Evolutionary conservation across 1,284 basidiomycete genomes (phyloP), one percentile per base, ranked within the genome.

Genomic region (Sparassis latifolia): DNA sequence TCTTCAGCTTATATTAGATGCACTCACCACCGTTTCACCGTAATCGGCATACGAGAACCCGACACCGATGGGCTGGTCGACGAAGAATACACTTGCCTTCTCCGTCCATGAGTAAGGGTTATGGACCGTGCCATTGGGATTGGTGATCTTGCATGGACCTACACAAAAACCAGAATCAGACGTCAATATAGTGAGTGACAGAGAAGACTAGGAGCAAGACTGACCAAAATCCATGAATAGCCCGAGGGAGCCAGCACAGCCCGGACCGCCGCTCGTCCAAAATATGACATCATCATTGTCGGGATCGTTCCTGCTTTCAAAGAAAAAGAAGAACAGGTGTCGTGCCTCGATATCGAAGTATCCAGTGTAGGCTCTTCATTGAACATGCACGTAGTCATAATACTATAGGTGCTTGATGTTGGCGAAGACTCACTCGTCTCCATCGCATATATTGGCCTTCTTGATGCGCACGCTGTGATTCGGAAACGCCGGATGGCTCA

Each of bases 321-420:
- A 92, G 63, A 79, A 80, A 68, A 76, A 78, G 74, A 90, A 92
- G 72, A 92, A 92, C 33, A 92, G 66, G 55, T 86, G 84, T 42
- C 83, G 76, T 6, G 84, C 82, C 55, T 80, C 75, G 42, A 80
- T 77, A 51, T 87, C 86, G 47, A 87, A 83, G 62, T 84, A 84
- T 30, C 79, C 79, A 1, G 74, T 73, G 55, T 52, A 57, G n/a
- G 51, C n/a, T 5, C 52, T 53, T 35, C 35, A 20, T 4, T 33
- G 9, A 30, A 5, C 20, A 9, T 12, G 33, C 32, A 3, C 12
- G 5, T 40, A 20, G 42, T 9, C 4, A 51, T 45, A 4, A 44
- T 5, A n/a, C 35, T 7, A 28, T 41, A 43, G 29, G 20, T 20
- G 39, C 32, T 39, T 32, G 10, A 31, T 78, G 0, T 72, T 30